Evolutionary conservation across 1,139 yeast genomes (phyloP), one percentile per base, ranked within the genome.

Genomic region (Magnusiomyces suaveolens): DNA sequence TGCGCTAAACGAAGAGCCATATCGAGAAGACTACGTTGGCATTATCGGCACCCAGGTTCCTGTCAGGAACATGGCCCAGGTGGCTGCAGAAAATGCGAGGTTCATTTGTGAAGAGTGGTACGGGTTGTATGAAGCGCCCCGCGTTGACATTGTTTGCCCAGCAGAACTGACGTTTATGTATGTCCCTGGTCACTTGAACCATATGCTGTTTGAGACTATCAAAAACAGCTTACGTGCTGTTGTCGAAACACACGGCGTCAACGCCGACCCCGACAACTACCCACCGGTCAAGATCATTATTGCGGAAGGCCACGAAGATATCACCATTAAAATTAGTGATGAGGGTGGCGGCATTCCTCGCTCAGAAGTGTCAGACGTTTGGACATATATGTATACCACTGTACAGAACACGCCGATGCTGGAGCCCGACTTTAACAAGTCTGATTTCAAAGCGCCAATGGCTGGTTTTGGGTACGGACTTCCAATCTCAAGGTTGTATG

Each of bases 281-380:
- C 96, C 96, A 0, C 86, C 95, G 1, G 84, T 89, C 48, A 87
- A 87, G 69, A 85, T 89, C 29, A 86, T 89, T 57, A 89, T 88
- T 26, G 87, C 90, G n/a, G 88, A 87, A 67, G 97, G 97, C 14
- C 80, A 82, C 46, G 96, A 88, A 66, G 96, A 89, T 66, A 87
- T 89, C 60, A 89, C 96, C n/a, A 84, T 88, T 62, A 89, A 89
- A 68, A 83, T 88, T 57, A 83, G 92, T 47, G 97, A 88, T 67
- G 96, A 88, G 72, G 97, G 96, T 51, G 97, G 96, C 44, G 96
- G 96, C 32, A 87, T 89, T 58, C 87, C 96, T 2, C 76, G 96
- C 58, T 78, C 88, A 58, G 92, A 87, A 56, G 79, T 87, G 25
- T 95, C 95, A 1, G 75, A 86, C 59, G 87, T 88, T 50, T 88